Evolutionary conservation across 345 rosid species (phyloP).

Genomic region (Dimocarpus longan): DNA sequence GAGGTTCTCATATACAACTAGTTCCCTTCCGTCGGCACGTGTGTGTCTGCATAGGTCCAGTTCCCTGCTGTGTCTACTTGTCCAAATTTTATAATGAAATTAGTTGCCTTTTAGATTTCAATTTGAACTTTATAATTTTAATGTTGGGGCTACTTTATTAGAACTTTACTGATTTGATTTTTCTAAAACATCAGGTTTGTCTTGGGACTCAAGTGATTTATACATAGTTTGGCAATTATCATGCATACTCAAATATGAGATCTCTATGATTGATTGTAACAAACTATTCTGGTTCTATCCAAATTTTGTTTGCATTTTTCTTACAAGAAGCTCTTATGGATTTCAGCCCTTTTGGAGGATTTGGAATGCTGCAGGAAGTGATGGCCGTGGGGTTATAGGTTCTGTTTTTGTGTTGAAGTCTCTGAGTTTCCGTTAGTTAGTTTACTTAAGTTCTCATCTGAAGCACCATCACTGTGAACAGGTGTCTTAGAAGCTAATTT

Average conservation of each 20-base stretch:
- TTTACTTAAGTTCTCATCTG: constrained; percentile 9
- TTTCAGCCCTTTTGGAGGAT: constrained; percentile 98
- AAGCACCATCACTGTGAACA: constrained; percentile 33
- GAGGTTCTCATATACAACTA: not conserved
- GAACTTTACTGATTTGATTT: not conserved
- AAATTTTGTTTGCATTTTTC: not conserved
- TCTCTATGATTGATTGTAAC: not conserved
- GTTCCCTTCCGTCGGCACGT: not conserved
- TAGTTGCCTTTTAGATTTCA: not conserved
- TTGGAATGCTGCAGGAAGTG: constrained; percentile 91
- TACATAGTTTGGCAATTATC: not conserved
- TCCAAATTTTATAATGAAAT: not conserved
- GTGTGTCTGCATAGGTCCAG: not conserved
- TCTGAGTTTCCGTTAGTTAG: not conserved
- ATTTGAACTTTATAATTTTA: not conserved
- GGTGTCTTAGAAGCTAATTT: constrained; percentile 96
- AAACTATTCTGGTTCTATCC: not conserved
- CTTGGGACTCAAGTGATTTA: not conserved
- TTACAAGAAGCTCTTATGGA: constrained; percentile 11
- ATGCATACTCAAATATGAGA: not conserved
- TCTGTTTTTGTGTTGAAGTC: constrained; percentile 15
- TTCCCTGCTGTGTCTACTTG: not conserved
- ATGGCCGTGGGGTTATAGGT: constrained; percentile 98
- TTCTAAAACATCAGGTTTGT: not conserved
- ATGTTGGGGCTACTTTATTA: not conserved